Base-by-base conservation (phyloP, 495 filamentous ascomycete species). In the Pseudevernia furfuracea region DNA sequence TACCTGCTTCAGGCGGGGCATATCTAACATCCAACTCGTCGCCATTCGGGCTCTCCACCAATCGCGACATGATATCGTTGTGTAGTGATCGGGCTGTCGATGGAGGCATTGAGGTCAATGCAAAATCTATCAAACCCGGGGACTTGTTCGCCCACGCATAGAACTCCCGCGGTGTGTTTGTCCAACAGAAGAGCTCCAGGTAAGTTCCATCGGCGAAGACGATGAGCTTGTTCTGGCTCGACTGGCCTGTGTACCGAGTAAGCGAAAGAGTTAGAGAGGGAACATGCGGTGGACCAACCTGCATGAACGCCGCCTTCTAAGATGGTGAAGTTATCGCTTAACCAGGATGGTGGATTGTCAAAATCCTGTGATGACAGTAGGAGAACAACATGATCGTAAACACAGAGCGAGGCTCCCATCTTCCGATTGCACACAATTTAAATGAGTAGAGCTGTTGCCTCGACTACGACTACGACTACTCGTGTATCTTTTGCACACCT, bases 151-250 rank as follows among this genome's bases (percentile, higher is more conserved):
- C 25, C 36, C 57, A 59, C 2, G 57, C n/a, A 21, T 41, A 5
- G 19, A 32, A 32, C n/a, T 41, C 39, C 21, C 15, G 21, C 17
- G 57, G 57, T 25, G 34, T 59, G 8, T 28, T 10, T 30, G 36
- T 41, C 37, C 57, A 59, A 32, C 25, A 28, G 39, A 59, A 59
- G 36, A 59, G 36, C 36, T 59, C 57, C 4, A 59, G n/a, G 41
- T 41, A 59, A 30, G 57, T 59, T 6, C 57, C 36, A 39, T 59
- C 36, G 14, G 57, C 19, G 39, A 41, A 59, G 39, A 59, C 57
- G 39, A 59, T 59, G 57, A 59, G 57, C 39, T 59, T 59, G n/a
- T 59, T 59, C 37, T 10, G 57, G 28, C 57, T 59, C 19, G 57
- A 30, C n/a, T 41, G 21, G 25, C 39, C 57, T 59, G 4, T 8